phyloP scores from a whole-genome alignment of 768 basidiomycete species.

The Cystobasidium onofrii region DNA sequence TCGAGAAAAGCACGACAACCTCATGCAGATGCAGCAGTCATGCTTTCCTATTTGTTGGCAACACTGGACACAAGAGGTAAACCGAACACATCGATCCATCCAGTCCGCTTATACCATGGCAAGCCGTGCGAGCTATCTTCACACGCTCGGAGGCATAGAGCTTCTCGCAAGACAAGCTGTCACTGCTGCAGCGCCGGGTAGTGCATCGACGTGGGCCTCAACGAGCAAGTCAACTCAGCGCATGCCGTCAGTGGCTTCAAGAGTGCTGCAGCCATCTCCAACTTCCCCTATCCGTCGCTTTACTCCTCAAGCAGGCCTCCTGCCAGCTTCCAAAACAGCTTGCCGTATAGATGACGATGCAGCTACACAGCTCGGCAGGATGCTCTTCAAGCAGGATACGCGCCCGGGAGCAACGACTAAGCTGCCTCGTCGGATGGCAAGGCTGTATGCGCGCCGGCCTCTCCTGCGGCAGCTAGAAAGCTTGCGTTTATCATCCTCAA shows the following conservation, averaged over 20 bases:
- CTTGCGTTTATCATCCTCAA: background rate
- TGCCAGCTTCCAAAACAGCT: background rate
- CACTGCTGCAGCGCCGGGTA: background rate
- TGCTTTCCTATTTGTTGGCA: too few species aligned
- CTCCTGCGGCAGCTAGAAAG: background rate
- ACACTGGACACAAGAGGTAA: too few species aligned
- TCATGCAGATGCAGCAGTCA: too few species aligned
- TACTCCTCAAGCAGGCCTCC: background rate
- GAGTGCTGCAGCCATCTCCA: background rate
- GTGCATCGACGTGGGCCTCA: background rate
- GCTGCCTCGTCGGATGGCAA: constrained; percentile 4
- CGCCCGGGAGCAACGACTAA: background rate
- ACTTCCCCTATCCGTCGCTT: background rate
- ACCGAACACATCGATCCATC: too few species aligned
- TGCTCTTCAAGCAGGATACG: background rate
- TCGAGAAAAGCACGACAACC: too few species aligned
- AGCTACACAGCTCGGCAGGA: background rate
- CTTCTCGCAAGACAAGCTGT: background rate
- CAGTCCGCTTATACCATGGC: too few species aligned
- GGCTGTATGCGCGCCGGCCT: background rate
- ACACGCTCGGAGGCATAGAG: background rate
- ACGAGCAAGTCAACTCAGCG: background rate
- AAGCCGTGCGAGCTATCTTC: background rate
- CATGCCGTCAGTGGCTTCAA: background rate
- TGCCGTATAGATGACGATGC: background rate